Percentiles rank a stretch among this genome's conserved stretches.
Evolutionary conservation across 257 asterid genomes (phyloP).

Genomic region (Nicotiana obtusifolia): DNA sequence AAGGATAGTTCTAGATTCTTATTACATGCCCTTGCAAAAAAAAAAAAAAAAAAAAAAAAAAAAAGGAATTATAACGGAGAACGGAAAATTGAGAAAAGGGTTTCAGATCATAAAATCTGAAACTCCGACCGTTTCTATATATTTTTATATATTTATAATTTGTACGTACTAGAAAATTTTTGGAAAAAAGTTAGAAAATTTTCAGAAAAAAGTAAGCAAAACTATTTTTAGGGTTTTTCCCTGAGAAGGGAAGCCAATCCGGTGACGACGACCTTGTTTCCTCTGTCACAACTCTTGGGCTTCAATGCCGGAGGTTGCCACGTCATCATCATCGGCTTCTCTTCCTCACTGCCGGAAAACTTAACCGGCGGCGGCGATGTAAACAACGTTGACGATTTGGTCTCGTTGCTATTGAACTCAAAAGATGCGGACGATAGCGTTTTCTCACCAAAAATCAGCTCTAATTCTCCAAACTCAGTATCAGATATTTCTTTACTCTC

Average conservation of each 20-base stretch:
- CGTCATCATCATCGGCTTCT: constrained; percentile 27
- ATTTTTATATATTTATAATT: constrained; percentile 23
- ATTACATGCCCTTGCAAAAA: constrained; percentile 27
- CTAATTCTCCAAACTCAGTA: constrained; percentile 49
- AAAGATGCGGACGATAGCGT: no score
- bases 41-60: constrained; percentile 13
- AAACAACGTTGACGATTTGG: background rate
- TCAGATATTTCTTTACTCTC: constrained; percentile 20
- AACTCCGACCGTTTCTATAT: constrained; percentile 23
- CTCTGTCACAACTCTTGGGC: constrained; percentile 54
- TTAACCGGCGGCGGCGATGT: constrained; percentile 30
- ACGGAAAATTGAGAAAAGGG: background rate
- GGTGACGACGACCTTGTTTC: constrained; percentile 56
- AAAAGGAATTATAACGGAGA: background rate
- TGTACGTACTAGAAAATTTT: constrained; percentile 6
- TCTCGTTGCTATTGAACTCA: background rate
- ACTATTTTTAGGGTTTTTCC: constrained; percentile 47
- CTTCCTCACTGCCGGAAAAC: constrained; percentile 17
- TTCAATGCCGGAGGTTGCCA: constrained; percentile 84
- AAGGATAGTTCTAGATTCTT: constrained; percentile 10
- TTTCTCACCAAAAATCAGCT: constrained; percentile 60
- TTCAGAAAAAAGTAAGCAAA: constrained; percentile 17
- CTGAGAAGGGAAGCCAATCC: constrained; percentile 87
- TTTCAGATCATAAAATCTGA: constrained; percentile 18
- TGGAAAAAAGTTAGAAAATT: constrained; percentile 23